Evolutionary conservation across 371 early-diverging fungal genomes (phyloP).

Genomic region (Rhizomucor miehei): DNA sequence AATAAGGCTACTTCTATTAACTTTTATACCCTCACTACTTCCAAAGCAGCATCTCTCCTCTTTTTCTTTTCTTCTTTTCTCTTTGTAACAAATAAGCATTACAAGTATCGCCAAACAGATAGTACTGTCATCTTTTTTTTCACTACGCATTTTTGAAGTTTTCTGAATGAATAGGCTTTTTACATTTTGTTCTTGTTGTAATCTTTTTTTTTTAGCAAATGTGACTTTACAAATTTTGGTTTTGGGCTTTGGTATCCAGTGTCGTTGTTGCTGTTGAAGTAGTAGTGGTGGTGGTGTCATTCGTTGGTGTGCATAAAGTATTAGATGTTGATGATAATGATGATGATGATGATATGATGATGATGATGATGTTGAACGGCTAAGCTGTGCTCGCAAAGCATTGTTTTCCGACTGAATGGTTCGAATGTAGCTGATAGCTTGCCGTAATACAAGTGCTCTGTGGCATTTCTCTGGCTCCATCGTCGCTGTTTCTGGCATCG

Average conservation of each 20-base stretch:
- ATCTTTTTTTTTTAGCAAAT: too few species aligned
- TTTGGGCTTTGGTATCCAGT: too few species aligned
- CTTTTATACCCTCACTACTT: neutral
- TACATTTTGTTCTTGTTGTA: too few species aligned
- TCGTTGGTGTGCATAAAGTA: too few species aligned
- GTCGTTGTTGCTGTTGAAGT: too few species aligned
- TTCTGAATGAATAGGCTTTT: too few species aligned
- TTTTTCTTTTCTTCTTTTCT: neutral
- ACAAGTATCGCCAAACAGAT: too few species aligned
- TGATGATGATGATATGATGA: slow-evolving; percentile 2
- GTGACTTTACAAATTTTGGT: too few species aligned
- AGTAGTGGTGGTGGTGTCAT: too few species aligned
- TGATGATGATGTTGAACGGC: neutral
- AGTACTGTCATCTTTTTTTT: too few species aligned
- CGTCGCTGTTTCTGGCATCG: slow-evolving; percentile 13
- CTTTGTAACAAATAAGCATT: too few species aligned
- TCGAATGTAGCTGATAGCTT: slow-evolving; percentile 26
- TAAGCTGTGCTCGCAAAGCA: slow-evolving; percentile 11
- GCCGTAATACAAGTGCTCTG: slow-evolving; percentile 25
- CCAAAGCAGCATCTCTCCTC: neutral
- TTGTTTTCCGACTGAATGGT: slow-evolving; percentile 21
- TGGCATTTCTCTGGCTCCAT: slow-evolving; percentile 15
- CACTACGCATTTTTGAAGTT: too few species aligned
- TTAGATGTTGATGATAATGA: slow-evolving; percentile 9
- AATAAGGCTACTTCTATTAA: neutral